Percentiles rank a stretch among this genome's conserved stretches.
Evolutionary conservation across 768 basidiomycete species (phyloP).

Genomic region (Cystobasidium tubakii): DNA sequence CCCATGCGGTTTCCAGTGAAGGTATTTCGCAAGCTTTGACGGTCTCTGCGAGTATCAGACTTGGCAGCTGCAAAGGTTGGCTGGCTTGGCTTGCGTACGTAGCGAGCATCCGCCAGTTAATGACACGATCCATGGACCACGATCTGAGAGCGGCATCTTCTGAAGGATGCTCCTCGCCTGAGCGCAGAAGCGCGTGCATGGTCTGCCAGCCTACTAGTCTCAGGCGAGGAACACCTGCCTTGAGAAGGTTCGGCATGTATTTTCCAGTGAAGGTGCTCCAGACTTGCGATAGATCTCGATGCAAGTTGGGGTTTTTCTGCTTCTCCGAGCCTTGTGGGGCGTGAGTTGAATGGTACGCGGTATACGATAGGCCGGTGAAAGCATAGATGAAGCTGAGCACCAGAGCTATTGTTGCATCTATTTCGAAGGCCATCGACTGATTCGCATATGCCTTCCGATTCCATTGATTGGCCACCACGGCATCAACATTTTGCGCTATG

Average conservation of each 20-base stretch:
- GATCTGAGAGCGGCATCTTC: neutral
- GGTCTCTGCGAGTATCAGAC: neutral
- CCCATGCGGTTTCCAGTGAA: neutral
- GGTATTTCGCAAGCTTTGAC: constrained; percentile 12
- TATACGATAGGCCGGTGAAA: constrained; percentile 1
- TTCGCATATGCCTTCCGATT: neutral
- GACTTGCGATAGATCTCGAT: constrained; percentile 23
- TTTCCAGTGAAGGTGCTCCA: constrained; percentile 12
- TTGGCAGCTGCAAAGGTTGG: neutral
- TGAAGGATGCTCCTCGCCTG: constrained; percentile 6
- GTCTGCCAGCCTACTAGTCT: neutral
- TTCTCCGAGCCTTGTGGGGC: neutral
- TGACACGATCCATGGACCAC: constrained; percentile 8
- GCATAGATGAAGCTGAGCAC: constrained; percentile 11
- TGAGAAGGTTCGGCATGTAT: constrained; percentile 5
- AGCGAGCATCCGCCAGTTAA: constrained; percentile 19
- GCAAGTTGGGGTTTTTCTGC: neutral
- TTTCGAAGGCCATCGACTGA: neutral
- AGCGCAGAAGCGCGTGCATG: constrained; percentile 14
- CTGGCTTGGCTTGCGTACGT: constrained; percentile 2
- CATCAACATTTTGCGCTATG: constrained; percentile 24
- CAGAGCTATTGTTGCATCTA: constrained; percentile 2
- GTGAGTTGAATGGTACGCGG: neutral
- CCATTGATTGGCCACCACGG: neutral
- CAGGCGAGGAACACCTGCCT: neutral